phyloP scores from a whole-genome alignment of 2,329 filamentous ascomycete species.

The Beauveria brongniartii region DNA sequence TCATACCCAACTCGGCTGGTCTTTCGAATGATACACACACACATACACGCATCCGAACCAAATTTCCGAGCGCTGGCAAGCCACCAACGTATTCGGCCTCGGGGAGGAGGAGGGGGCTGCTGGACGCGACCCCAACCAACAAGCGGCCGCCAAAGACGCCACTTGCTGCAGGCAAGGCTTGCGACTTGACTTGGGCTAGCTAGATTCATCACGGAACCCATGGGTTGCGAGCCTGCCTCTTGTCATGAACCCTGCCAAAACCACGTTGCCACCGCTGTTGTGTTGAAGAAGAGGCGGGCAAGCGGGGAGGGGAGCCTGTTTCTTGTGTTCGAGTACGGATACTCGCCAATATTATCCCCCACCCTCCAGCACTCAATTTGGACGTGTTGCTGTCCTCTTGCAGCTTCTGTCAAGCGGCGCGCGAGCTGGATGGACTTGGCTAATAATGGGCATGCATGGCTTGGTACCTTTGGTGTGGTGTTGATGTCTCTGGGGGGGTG shows the following conservation, averaged over 20 bases:
- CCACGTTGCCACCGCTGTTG: not conserved
- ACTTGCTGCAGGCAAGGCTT: not conserved
- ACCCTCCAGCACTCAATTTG: not conserved
- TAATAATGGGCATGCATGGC: not conserved
- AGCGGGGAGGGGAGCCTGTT: too few species aligned
- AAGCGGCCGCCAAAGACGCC: slow-evolving; percentile 4
- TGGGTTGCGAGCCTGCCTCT: not conserved
- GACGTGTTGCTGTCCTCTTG: not conserved
- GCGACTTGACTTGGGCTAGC: too few species aligned
- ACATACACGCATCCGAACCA: not conserved
- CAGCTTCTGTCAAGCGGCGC: not conserved
- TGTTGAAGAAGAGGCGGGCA: not conserved
- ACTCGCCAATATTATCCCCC: too few species aligned
- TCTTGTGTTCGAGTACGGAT: too few species aligned
- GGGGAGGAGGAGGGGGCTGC: not conserved
- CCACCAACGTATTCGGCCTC: not conserved
- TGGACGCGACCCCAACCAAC: not conserved
- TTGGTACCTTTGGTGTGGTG: not conserved
- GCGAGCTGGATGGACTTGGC: not conserved
- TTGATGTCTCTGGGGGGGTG: not conserved
- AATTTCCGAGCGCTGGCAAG: slow-evolving; percentile 3
- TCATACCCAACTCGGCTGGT: not conserved
- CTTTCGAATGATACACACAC: too few species aligned
- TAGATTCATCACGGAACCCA: not conserved
- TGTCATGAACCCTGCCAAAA: not conserved